Percentiles rank a stretch among this genome's conserved stretches.
These are phyloP conservation scores for Melampsora americana DNA, from an alignment of 1,284 basidiomycete species.

Conservation along the genomic window DNA sequence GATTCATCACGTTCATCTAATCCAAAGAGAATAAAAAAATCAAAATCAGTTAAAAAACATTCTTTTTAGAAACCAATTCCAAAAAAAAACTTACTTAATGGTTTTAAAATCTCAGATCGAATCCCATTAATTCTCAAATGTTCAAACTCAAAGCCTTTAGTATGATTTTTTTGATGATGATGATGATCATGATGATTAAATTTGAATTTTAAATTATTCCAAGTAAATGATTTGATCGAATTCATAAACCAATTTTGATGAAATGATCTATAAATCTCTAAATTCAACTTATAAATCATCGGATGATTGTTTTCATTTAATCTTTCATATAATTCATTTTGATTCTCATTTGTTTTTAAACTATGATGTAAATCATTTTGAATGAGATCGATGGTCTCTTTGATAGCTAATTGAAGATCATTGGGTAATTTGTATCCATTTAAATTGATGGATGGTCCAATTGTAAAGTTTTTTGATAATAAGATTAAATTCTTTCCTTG, in stretches of 20 bases:
- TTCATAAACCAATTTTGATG: not conserved
- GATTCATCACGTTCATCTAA: constrained; percentile 64
- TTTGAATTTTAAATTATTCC: constrained; percentile 3
- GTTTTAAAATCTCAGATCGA: not conserved
- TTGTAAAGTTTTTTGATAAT: constrained; percentile 59
- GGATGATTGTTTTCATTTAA: not conserved
- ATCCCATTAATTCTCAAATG: not conserved
- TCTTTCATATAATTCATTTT: constrained; percentile 51
- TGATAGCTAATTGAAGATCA: constrained; percentile 59
- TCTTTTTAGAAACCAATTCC: constrained; percentile 36
- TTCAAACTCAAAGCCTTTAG: not conserved
- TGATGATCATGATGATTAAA: constrained; percentile 31
- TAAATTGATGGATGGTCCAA: constrained; percentile 55
- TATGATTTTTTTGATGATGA: constrained; percentile 17
- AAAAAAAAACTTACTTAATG: constrained; percentile 7
- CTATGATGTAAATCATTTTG: constrained; percentile 59
- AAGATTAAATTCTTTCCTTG: constrained; percentile 52
- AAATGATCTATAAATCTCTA: not conserved
- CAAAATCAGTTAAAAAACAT: not conserved
- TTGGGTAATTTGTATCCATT: constrained; percentile 53
- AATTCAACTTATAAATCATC: no score
- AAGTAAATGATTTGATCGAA: constrained; percentile 47
- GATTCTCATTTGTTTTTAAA: constrained; percentile 60
- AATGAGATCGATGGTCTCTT: constrained; percentile 56
- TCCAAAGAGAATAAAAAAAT: constrained; percentile 56